phyloP scores from a whole-genome alignment of 306 rosid species.

The Ceratonia siliqua region DNA sequence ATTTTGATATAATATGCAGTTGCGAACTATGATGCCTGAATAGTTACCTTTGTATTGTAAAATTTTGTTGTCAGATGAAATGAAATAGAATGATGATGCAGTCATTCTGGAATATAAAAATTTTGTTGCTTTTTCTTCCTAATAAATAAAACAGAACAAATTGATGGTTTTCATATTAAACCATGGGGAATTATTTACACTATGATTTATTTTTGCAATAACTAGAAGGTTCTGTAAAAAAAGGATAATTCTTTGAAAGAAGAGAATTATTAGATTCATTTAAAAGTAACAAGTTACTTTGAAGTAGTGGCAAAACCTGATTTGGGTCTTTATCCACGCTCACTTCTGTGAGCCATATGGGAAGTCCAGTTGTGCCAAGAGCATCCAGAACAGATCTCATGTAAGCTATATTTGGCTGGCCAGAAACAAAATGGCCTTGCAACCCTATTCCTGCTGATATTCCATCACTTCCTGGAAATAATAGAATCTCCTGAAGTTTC shows the following conservation, averaged over 20 bases:
- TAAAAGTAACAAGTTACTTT: not conserved
- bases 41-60: not conserved
- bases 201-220: not conserved
- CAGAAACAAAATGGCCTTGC: slow-evolving; percentile 56
- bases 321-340: slow-evolving; percentile 36
- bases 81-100: not conserved
- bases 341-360: slow-evolving; percentile 84
- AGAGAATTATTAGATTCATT: not conserved
- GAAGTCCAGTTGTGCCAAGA: slow-evolving; percentile 51
- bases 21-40: not conserved
- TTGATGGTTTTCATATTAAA: not conserved
- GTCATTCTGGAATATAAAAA: not conserved
- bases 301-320: slow-evolving; percentile 47
- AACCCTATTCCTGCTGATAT: slow-evolving; percentile 58
- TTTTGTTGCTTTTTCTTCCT: too few relatives aligned
- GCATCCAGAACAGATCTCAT: slow-evolving; percentile 65
- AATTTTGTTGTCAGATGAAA: not conserved
- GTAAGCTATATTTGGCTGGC: slow-evolving; percentile 61
- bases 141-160: not conserved
- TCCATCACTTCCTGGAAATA: slow-evolving; percentile 47
- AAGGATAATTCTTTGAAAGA: not conserved
- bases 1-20: not conserved
- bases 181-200: not conserved
- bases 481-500: slow-evolving; percentile 49
- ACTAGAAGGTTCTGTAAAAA: not conserved